These are phyloP conservation scores for Peniophora sp. DNA, from an alignment of 1,284 basidiomycete genomes.

Conservation along the genomic window DNA sequence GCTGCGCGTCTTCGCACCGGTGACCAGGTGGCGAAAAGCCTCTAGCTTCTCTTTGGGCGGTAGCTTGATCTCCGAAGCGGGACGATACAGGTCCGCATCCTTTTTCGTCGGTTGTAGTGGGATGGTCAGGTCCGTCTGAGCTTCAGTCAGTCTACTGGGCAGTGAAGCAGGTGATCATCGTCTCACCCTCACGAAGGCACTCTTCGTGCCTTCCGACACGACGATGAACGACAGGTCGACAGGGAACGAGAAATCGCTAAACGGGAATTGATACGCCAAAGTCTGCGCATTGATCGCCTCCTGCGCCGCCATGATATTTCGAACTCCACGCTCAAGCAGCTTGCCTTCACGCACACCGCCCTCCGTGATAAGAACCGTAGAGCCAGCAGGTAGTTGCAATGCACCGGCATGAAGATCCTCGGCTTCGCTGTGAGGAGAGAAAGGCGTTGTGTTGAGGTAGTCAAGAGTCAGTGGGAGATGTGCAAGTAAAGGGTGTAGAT, in stretches of 20 bases:
- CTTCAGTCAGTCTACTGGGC: background rate
- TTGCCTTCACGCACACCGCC: slow-evolving; percentile 58
- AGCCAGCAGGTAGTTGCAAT: slow-evolving; percentile 65
- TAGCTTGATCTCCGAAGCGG: slow-evolving; percentile 29
- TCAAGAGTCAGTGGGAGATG: slow-evolving; percentile 48
- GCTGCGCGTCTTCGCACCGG: slow-evolving; percentile 42
- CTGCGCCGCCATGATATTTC: slow-evolving; percentile 65
- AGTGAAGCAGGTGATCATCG: background rate
- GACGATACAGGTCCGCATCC: slow-evolving; percentile 37
- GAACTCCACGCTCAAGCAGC: slow-evolving; percentile 55
- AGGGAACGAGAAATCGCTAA: slow-evolving; percentile 65
- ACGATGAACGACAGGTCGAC: slow-evolving; percentile 67
- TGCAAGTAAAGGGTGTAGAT: slow-evolving; percentile 44
- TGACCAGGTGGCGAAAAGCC: slow-evolving; percentile 46
- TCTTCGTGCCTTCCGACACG: slow-evolving; percentile 58
- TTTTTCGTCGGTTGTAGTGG: slow-evolving; percentile 28
- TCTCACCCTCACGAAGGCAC: slow-evolving; percentile 57
- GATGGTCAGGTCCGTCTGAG: slow-evolving; percentile 47
- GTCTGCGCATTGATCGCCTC: slow-evolving; percentile 62
- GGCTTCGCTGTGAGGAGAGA: slow-evolving; percentile 61
- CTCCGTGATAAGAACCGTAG: slow-evolving; percentile 62
- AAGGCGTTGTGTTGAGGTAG: slow-evolving; percentile 52
- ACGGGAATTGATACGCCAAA: slow-evolving; percentile 77
- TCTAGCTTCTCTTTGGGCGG: slow-evolving; percentile 39
- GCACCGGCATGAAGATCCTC: slow-evolving; percentile 71